Base-by-base conservation (phyloP, 768 basidiomycete species). In the Rhodotorula sphaerocarpa region DNA sequence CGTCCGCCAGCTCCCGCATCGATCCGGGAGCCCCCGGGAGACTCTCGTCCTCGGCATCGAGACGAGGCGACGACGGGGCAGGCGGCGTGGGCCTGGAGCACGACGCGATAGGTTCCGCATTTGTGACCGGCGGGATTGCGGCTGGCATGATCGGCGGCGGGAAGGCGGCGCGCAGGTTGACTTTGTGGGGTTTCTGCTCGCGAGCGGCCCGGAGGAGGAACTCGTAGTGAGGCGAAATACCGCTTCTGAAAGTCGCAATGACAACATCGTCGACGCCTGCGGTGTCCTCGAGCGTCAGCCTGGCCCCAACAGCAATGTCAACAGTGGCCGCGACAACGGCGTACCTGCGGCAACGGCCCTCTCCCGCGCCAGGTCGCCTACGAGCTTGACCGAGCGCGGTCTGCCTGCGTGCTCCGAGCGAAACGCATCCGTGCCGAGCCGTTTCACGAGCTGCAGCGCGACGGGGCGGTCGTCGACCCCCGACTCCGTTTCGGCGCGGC, bases 161-260 rank as follows among this genome's bases (percentile, higher is more conserved):
- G 18, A 50, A 57, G 28, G 47, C 57, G 9, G 48, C 57, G 47
- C 20, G 10, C 15, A 57, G 47, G 48, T 42, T 11, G 57, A 42
- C 11, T 3, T 20, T n/a, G 39, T 12, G 18, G 15, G 47, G 28
- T 6, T 28, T 36, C n/a, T 7, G 2, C 12, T 21, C 3, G 25
- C 23, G 47, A 7, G 57, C 48, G 28, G 47, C 28, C 15, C 11
- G 7, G 39, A 50, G 47, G 39, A 50, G 27, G 15, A 43, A 43
- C 6, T 25, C 36, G 39, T 23, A 10, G 23, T 30, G 30, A 11
- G 39, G 18, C 25, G 41, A 25, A 30, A 57, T 30, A 27, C 57
- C 57, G 23, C 21, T 3, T 2, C 7, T 12, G 48, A 57, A 57
- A 14, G 21, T n/a, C 1, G 7, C 18, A 39, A 30, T 42, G 23